A percentile compares a stretch with the other conserved stretches of the same genome.
phyloP scores from a whole-genome alignment of 305 asterid genomes.

The Plantago coronopus region DNA sequence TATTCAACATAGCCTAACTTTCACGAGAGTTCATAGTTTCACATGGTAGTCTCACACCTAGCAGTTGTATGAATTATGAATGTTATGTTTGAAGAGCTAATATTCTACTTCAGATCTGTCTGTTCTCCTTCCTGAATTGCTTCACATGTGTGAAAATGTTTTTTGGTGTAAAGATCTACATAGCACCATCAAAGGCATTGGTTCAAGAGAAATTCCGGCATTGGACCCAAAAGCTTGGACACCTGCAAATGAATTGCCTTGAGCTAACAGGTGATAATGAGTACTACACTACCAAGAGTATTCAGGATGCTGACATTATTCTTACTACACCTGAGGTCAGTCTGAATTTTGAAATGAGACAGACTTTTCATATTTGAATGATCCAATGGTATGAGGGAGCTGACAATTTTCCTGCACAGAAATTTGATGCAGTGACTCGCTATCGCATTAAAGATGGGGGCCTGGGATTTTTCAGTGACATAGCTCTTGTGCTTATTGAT shows the following conservation, averaged over 20 bases:
- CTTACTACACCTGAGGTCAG: constrained; percentile 97
- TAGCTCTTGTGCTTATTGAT: constrained; percentile 88
- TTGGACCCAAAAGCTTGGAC: constrained; percentile 82
- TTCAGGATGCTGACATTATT: constrained; percentile 91
- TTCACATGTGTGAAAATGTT: constrained; percentile 14
- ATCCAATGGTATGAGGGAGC: constrained; percentile 21
- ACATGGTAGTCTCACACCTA: constrained; percentile 8
- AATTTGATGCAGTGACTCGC: constrained; percentile 93
- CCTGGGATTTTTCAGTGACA: constrained; percentile 87
- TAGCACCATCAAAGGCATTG: constrained; percentile 95
- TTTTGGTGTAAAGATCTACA: constrained; percentile 56
- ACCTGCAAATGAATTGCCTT: constrained; percentile 74
- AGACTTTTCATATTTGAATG: constrained; percentile 19
- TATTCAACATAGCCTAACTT: constrained; percentile 14
- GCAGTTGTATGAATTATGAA: constrained; percentile 17
- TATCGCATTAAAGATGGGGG: constrained; percentile 90
- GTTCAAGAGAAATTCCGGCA: constrained; percentile 90
- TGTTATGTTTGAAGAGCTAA: constrained; percentile 11
- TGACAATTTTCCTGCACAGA: constrained; percentile 41
- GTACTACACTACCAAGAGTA: constrained; percentile 49
- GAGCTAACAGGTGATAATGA: constrained; percentile 97
- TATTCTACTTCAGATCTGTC: constrained; percentile 15
- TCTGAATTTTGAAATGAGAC: constrained; percentile 14
- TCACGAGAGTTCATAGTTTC: neutral
- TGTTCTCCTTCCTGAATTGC: constrained; percentile 18